These are phyloP conservation scores for Neophaeococcomyces mojaviensis DNA, from an alignment of 2,329 filamentous ascomycete species.

Conservation along the genomic window DNA sequence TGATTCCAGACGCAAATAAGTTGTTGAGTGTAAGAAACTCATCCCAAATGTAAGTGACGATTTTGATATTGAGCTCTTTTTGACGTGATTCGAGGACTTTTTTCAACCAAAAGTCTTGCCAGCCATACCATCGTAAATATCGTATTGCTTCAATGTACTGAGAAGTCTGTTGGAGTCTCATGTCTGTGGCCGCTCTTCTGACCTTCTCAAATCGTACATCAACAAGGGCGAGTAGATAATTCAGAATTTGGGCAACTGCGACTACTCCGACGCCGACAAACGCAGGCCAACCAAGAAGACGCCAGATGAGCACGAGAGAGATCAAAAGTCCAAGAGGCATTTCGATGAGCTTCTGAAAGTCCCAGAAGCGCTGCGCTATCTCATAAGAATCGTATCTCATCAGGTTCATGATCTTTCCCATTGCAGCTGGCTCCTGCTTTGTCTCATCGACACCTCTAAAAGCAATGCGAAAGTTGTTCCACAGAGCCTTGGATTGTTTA, in stretches of 20 bases:
- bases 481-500: background rate
- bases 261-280: constrained; percentile 66
- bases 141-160: constrained; percentile 84
- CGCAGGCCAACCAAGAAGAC: constrained; percentile 72
- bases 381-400: constrained; percentile 77
- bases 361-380: constrained; percentile 76
- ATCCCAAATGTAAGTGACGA: constrained; percentile 57
- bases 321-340: constrained; percentile 71
- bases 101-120: constrained; percentile 67
- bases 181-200: constrained; percentile 67
- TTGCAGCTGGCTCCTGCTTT: constrained; percentile 57
- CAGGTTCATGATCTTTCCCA: constrained; percentile 84
- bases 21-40: constrained; percentile 62
- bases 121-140: constrained; percentile 73
- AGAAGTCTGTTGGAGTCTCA: constrained; percentile 68
- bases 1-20: constrained; percentile 61
- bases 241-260: constrained; percentile 60
- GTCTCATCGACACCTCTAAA: constrained; percentile 16
- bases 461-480: constrained; percentile 6
- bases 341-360: constrained; percentile 67
- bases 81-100: constrained; percentile 62
- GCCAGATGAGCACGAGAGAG: constrained; percentile 66
- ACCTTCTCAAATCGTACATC: constrained; percentile 62
- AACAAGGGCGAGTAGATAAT: constrained; percentile 57
- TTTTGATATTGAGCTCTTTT: constrained; percentile 57